phyloP scores from a whole-genome alignment of 805 yeast genomes.

The Lachancea meyersii region DNA sequence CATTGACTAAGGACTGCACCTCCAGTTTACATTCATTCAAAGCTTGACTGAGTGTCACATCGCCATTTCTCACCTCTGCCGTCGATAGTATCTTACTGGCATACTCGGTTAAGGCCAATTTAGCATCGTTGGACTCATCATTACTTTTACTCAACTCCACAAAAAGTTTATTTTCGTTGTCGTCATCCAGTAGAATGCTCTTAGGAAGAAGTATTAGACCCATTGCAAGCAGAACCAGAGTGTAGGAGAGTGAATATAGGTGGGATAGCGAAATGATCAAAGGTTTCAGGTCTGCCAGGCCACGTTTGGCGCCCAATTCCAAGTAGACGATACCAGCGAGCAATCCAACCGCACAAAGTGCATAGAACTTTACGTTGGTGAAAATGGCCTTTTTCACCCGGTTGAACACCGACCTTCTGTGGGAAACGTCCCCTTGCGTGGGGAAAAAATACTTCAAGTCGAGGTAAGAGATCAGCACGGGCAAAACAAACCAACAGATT shows the following conservation, averaged over 20 bases:
- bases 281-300: slow-evolving; percentile 24
- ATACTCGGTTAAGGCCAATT: slow-evolving; percentile 24
- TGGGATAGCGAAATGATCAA: slow-evolving; percentile 29
- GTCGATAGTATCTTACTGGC: slow-evolving; percentile 22
- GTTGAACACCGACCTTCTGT: slow-evolving; percentile 11
- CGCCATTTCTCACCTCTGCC: slow-evolving; percentile 17
- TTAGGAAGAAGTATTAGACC: slow-evolving; percentile 29
- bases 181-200: slow-evolving; percentile 16
- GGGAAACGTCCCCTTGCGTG: slow-evolving; percentile 5
- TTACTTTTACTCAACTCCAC: slow-evolving; percentile 29
- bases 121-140: slow-evolving; percentile 30
- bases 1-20: slow-evolving; percentile 19
- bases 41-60: slow-evolving; percentile 21
- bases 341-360: slow-evolving; percentile 20
- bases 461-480: slow-evolving; percentile 29
- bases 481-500: slow-evolving; percentile 30
- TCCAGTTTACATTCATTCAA: slow-evolving; percentile 26
- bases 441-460: slow-evolving; percentile 24
- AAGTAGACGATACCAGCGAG: slow-evolving; percentile 24
- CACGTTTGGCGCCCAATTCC: slow-evolving; percentile 22
- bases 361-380: slow-evolving; percentile 28
- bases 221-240: slow-evolving; percentile 23
- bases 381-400: slow-evolving; percentile 21
- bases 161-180: slow-evolving; percentile 20
- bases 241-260: slow-evolving; percentile 29